phyloP scores from a whole-genome alignment of 1,284 basidiomycete species.

The Leccinum holopus region DNA sequence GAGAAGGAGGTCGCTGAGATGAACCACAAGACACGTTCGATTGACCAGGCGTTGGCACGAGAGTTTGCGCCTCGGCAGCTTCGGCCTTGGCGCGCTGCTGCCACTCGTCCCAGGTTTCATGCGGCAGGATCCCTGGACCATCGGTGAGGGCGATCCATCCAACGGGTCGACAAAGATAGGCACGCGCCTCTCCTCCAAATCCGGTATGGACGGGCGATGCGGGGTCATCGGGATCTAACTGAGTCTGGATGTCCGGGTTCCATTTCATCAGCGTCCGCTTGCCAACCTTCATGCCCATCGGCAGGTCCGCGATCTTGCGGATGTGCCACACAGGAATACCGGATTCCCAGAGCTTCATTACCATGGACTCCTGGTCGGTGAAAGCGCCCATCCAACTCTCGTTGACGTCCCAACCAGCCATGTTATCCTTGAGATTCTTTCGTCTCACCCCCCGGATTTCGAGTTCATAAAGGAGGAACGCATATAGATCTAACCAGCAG shows the following conservation, averaged over 20 bases:
- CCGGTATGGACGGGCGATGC: not conserved
- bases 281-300: not conserved
- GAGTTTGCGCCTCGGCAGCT: no score
- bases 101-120: no score
- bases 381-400: not conserved
- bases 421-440: not conserved
- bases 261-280: not conserved
- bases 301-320: not conserved
- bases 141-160: no score
- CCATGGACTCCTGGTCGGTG: not conserved
- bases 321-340: not conserved
- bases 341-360: not conserved
- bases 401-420: not conserved
- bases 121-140: no score
- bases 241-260: not conserved
- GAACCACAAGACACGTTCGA: no score
- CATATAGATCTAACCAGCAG: not conserved
- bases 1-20: no score
- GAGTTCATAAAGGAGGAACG: not conserved
- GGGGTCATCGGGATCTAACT: not conserved
- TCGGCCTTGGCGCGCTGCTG: no score
- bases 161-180: no score
- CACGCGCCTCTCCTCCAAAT: no score
- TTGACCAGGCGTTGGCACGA: no score
- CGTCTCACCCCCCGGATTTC: not conserved